phyloP scores from a whole-genome alignment of 2,329 filamentous ascomycete species.

The Pseudogymnoascus sp. region DNA sequence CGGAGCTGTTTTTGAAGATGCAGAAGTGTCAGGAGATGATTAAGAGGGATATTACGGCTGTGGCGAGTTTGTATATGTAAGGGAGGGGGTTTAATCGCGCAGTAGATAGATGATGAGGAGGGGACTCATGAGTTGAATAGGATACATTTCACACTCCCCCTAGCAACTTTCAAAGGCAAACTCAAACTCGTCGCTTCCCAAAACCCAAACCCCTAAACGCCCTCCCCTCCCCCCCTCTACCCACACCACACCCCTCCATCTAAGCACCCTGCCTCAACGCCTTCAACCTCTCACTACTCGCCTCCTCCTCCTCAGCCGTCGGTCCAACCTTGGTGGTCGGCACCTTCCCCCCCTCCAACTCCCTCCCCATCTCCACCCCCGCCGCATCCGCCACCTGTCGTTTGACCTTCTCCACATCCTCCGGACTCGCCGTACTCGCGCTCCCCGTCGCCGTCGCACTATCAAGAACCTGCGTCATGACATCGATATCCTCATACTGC shows the following conservation, averaged over 20 bases:
- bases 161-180: not conserved
- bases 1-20: conserved; percentile 92
- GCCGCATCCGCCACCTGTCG: conserved; percentile 82
- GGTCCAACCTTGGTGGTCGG: conserved; percentile 55
- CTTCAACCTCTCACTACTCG: conserved; percentile 50
- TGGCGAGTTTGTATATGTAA: conserved; percentile 79
- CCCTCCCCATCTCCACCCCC: conserved; percentile 70
- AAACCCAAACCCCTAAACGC: not conserved
- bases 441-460: conserved; percentile 76
- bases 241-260: not conserved
- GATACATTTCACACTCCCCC: not conserved
- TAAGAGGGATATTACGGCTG: conserved; percentile 87
- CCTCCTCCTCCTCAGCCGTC: conserved; percentile 71
- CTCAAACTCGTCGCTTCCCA: not conserved
- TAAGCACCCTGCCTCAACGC: conserved; percentile 34
- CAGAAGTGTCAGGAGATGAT: conserved; percentile 95
- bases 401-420: conserved; percentile 79
- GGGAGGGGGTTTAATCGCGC: not conserved
- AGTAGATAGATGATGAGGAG: not conserved
- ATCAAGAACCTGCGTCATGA: conserved; percentile 53
- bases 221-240: not conserved
- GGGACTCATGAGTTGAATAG: not conserved
- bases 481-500: conserved; percentile 42
- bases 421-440: conserved; percentile 63
- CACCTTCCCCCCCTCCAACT: conserved; percentile 54